Conservation (phyloP, 257 asterid species). For the Striga asiatica region DNA sequence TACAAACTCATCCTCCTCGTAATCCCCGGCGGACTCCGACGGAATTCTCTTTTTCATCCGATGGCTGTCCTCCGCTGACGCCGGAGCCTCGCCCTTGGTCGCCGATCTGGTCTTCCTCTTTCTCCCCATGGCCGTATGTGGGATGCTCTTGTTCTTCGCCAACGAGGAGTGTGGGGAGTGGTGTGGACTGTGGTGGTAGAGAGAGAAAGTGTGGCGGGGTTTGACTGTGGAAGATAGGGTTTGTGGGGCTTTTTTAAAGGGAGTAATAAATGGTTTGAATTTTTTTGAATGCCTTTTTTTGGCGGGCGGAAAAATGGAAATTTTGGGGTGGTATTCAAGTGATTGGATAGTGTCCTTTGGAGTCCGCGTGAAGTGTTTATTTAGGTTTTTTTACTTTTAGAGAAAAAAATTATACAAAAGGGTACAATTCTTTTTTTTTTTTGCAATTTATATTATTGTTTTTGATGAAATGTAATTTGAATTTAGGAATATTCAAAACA, state of each 20-base stretch:
- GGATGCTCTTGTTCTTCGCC: background rate
- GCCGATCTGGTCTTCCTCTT: constrained; percentile 12
- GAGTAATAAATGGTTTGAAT: background rate
- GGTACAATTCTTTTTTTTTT: too few species aligned
- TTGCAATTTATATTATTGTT: too few species aligned
- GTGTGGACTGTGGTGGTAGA: background rate
- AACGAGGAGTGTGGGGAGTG: background rate
- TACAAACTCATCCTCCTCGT: background rate
- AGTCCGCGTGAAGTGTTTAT: too few species aligned
- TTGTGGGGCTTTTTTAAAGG: constrained; percentile 3
- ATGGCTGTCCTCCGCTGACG: background rate
- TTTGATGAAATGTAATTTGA: too few species aligned
- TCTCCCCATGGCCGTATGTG: constrained; percentile 10
- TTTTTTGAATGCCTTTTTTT: constrained; percentile 13
- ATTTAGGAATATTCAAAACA: too few species aligned
- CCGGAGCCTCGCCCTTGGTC: constrained; percentile 1
- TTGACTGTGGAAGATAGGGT: background rate
- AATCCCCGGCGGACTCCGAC: background rate
- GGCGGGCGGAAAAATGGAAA: constrained; percentile 20
- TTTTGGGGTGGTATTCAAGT: too few species aligned
- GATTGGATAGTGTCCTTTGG: too few species aligned
- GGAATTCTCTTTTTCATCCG: background rate
- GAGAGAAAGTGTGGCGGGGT: background rate
- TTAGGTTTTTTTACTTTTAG: too few species aligned
- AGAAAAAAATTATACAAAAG: too few species aligned